phyloP scores from a whole-genome alignment of 345 rosid genomes.

The Pugionium cornutum region DNA sequence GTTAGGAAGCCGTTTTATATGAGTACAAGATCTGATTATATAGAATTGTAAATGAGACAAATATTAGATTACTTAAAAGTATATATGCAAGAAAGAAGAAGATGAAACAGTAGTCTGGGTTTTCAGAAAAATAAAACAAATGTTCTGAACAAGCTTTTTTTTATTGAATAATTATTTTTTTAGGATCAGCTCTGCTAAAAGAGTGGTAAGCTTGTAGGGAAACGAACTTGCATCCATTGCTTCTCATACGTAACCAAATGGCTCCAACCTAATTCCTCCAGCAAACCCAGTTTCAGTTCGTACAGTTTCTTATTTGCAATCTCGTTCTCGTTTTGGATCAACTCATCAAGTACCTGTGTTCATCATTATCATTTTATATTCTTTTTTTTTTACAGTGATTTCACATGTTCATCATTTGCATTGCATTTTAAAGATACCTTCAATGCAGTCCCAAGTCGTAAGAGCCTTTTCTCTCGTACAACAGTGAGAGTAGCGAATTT shows the following conservation, averaged over 20 bases:
- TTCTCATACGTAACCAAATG: constrained; percentile 67
- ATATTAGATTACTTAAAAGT: too few species aligned
- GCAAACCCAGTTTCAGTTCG: constrained; percentile 70
- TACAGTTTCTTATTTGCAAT: constrained; percentile 78
- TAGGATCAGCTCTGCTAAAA: constrained; percentile 41
- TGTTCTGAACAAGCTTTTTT: constrained; percentile 8
- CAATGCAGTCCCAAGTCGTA: constrained; percentile 79
- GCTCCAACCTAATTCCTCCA: constrained; percentile 81
- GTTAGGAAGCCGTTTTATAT: too few species aligned
- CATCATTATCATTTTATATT: background rate
- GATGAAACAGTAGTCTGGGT: background rate
- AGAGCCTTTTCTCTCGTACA: constrained; percentile 65
- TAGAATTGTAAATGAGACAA: too few species aligned
- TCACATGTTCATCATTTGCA: constrained; percentile 15
- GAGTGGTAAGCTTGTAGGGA: constrained; percentile 74
- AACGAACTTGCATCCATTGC: constrained; percentile 90
- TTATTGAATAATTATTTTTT: constrained; percentile 11
- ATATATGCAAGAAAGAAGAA: too few species aligned
- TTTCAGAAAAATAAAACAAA: background rate
- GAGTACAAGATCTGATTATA: too few species aligned
- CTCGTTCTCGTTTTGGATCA: constrained; percentile 76
- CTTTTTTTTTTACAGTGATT: background rate
- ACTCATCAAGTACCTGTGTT: constrained; percentile 62
- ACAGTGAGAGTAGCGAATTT: constrained; percentile 76
- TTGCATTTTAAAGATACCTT: constrained; percentile 52